These are phyloP conservation scores for Puccinia hordei DNA, from an alignment of 1,284 basidiomycete species.

Conservation along the genomic window DNA sequence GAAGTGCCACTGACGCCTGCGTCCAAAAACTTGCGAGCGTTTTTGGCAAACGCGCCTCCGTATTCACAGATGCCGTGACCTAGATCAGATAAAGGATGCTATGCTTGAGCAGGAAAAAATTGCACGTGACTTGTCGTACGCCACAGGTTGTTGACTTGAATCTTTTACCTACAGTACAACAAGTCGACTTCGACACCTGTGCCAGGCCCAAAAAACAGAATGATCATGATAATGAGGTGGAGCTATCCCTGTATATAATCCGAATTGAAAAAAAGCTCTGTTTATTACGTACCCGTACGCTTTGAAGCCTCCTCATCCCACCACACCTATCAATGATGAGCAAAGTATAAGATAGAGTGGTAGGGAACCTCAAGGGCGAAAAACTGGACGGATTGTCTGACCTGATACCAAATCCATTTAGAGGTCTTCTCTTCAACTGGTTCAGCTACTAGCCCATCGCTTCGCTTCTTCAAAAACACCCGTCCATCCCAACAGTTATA, in stretches of 20 bases:
- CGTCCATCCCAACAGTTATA: slow-evolving; percentile 39
- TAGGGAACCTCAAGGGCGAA: background rate
- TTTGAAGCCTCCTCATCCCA: slow-evolving; percentile 42
- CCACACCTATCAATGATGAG: slow-evolving; percentile 39
- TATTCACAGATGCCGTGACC: slow-evolving; percentile 48
- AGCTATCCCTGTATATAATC: too few relatives aligned
- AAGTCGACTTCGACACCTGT: slow-evolving; percentile 30
- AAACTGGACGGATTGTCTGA: background rate
- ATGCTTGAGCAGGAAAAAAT: background rate
- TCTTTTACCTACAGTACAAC: slow-evolving; percentile 31
- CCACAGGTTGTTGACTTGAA: background rate
- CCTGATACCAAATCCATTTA: slow-evolving; percentile 48
- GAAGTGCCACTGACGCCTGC: slow-evolving; percentile 41
- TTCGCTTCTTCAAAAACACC: slow-evolving; percentile 23
- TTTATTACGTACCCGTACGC: slow-evolving; percentile 11
- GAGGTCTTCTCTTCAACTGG: slow-evolving; percentile 28
- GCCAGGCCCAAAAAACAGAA: background rate
- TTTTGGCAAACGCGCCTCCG: slow-evolving; percentile 22
- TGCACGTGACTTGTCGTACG: background rate
- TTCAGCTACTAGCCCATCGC: background rate
- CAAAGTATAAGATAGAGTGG: background rate
- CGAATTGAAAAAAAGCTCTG: background rate
- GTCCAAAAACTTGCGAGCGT: slow-evolving; percentile 40
- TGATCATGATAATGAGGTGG: slow-evolving; percentile 4
- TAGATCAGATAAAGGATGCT: background rate